phyloP scores from a whole-genome alignment of 768 basidiomycete species.

The Arthromyces matolae region DNA sequence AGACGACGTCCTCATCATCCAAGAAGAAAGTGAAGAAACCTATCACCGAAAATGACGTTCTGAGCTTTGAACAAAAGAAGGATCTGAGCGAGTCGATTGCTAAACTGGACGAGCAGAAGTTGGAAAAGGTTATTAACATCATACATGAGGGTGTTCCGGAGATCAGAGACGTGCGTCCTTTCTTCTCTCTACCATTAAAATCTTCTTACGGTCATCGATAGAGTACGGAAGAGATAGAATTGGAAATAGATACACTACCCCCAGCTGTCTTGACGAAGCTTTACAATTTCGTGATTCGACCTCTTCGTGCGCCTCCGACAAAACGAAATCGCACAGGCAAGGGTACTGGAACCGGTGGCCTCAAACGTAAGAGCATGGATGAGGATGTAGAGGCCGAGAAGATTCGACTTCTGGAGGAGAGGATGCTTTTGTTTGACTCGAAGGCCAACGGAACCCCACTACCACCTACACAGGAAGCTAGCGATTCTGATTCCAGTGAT shows the following conservation, averaged over 20 bases:
- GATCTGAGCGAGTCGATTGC: slow-evolving; percentile 94
- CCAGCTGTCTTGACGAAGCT: slow-evolving; percentile 84
- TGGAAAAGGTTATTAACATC: slow-evolving; percentile 91
- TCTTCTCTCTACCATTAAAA: slow-evolving; percentile 11
- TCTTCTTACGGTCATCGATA: slow-evolving; percentile 29
- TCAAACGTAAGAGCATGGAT: slow-evolving; percentile 95
- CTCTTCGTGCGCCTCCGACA: slow-evolving; percentile 61
- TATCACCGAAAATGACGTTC: slow-evolving; percentile 70
- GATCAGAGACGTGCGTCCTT: slow-evolving; percentile 76
- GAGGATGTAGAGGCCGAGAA: slow-evolving; percentile 95
- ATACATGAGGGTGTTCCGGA: slow-evolving; percentile 94
- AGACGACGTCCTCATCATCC: slow-evolving; percentile 31
- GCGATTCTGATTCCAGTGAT: slow-evolving; percentile 78
- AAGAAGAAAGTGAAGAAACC: slow-evolving; percentile 70
- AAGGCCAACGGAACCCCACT: slow-evolving; percentile 37
- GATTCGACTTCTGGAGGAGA: slow-evolving; percentile 86
- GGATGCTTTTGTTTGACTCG: slow-evolving; percentile 80
- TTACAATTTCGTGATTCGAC: slow-evolving; percentile 92
- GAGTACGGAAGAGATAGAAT: slow-evolving; percentile 97
- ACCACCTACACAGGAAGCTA: slow-evolving; percentile 46
- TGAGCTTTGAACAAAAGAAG: slow-evolving; percentile 97
- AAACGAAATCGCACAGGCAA: slow-evolving; percentile 67
- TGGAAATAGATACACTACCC: slow-evolving; percentile 93
- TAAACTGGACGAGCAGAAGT: slow-evolving; percentile 74
- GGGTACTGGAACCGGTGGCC: slow-evolving; percentile 82